phyloP scores from a whole-genome alignment of 257 asterid genomes.

The Solanum sitiens region DNA sequence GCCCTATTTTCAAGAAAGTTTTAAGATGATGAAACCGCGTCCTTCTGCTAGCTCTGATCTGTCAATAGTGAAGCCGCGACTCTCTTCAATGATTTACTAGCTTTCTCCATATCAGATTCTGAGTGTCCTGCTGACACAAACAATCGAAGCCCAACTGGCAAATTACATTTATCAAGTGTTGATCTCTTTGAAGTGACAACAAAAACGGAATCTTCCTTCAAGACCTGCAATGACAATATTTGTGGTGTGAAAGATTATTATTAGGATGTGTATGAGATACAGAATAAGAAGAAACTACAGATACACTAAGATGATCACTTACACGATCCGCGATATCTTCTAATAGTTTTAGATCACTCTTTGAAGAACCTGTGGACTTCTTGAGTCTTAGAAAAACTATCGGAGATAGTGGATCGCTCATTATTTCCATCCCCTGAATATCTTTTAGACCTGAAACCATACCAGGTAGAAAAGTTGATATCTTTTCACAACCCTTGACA shows the following conservation, averaged over 20 bases:
- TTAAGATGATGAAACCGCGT: neutral
- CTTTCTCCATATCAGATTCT: conserved; percentile 54
- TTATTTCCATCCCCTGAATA: conserved; percentile 47
- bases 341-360: conserved; percentile 62
- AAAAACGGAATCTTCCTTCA: conserved; percentile 61
- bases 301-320: conserved; percentile 3
- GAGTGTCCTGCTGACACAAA: conserved; percentile 75
- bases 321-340: conserved; percentile 57
- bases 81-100: conserved; percentile 54
- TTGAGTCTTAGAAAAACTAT: conserved; percentile 50
- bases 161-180: conserved; percentile 66
- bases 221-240: conserved; percentile 33
- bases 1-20: neutral
- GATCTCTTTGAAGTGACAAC: conserved; percentile 68
- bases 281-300: neutral
- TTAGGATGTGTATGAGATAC: neutral
- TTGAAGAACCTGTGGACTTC: conserved; percentile 52
- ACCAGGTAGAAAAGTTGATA: neutral
- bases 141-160: conserved; percentile 69
- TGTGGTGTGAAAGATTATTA: neutral
- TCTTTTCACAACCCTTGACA: neutral
- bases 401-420: conserved; percentile 65
- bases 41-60: conserved; percentile 12
- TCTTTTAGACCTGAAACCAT: conserved; percentile 45
- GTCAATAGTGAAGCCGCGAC: conserved; percentile 27